Percentiles rank a stretch among this genome's conserved stretches.
phyloP scores from a whole-genome alignment of 805 yeast genomes.

The Wickerhamiella sorbophila region DNA sequence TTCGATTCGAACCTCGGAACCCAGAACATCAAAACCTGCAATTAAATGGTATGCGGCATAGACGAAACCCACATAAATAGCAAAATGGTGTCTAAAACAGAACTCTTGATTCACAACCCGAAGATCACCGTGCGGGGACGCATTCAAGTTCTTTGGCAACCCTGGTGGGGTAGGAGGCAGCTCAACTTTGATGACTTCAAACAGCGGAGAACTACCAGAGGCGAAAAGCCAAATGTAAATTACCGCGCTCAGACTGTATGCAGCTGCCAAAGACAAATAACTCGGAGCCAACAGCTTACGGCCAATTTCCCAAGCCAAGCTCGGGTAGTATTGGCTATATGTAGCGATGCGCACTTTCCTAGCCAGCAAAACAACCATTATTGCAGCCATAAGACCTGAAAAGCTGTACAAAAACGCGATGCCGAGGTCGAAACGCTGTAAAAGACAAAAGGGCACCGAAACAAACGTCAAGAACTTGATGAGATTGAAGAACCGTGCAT shows the following conservation, averaged over 20 bases:
- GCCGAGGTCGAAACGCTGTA: background rate
- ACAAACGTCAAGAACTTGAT: background rate
- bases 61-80: background rate
- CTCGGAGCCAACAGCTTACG: background rate
- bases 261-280: background rate
- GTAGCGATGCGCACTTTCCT: background rate
- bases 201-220: slow-evolving; percentile 1
- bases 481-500: slow-evolving; percentile 5
- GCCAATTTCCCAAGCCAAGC: background rate
- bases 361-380: background rate
- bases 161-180: slow-evolving; percentile 3
- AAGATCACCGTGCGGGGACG: slow-evolving; percentile 1
- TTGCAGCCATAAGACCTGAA: background rate
- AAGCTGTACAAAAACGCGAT: background rate
- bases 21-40: slow-evolving; percentile 3
- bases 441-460: background rate
- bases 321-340: background rate
- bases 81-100: background rate
- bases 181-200: background rate
- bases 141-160: slow-evolving; percentile 1
- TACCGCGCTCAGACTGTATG: background rate
- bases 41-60: slow-evolving; percentile 5
- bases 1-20: background rate
- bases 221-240: background rate
- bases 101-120: background rate